Percentiles rank a stretch among this genome's conserved stretches.
Conservation (phyloP, 257 asterid genomes). For the Solanum acaule region DNA sequence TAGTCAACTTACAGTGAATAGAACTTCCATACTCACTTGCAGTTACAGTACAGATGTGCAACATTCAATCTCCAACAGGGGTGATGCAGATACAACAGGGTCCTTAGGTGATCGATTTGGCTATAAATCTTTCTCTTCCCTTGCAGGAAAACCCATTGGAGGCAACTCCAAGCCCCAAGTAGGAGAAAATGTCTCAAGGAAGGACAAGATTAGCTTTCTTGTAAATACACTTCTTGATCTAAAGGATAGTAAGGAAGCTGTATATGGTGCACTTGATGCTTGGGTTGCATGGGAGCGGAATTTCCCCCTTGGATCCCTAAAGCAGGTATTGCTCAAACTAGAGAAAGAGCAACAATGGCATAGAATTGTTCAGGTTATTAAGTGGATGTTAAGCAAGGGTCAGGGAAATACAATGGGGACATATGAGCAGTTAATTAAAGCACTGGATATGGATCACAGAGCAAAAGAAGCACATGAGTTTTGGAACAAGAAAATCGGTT, state of each 20-base stretch:
- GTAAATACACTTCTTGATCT: constrained; percentile 49
- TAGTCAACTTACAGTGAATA: constrained; percentile 17
- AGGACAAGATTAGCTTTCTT: constrained; percentile 51
- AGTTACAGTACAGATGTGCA: constrained; percentile 18
- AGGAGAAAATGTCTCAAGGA: constrained; percentile 67
- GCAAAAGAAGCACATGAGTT: constrained; percentile 61
- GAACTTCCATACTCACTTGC: constrained; percentile 19
- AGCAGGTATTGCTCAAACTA: constrained; percentile 45
- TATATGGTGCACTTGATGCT: constrained; percentile 73
- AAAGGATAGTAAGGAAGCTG: constrained; percentile 45
- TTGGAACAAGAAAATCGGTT: constrained; percentile 70
- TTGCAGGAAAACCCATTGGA: constrained; percentile 7
- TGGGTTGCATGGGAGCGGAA: constrained; percentile 90
- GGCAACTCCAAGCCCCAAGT: constrained; percentile 23
- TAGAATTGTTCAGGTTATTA: constrained; percentile 65
- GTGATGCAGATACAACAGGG: constrained; percentile 2
- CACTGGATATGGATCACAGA: constrained; percentile 76
- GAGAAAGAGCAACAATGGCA: constrained; percentile 92
- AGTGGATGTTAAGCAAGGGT: constrained; percentile 96
- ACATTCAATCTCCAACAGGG: constrained; percentile 10
- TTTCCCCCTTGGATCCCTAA: constrained; percentile 70
- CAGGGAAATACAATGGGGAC: constrained; percentile 78
- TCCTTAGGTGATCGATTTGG: constrained; percentile 3
- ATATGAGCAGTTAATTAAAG: constrained; percentile 65
- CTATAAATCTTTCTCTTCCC: constrained; percentile 2